These are phyloP conservation scores for Gossypium lobatum DNA, from an alignment of 441 rosid species.

Conservation along the genomic window DNA sequence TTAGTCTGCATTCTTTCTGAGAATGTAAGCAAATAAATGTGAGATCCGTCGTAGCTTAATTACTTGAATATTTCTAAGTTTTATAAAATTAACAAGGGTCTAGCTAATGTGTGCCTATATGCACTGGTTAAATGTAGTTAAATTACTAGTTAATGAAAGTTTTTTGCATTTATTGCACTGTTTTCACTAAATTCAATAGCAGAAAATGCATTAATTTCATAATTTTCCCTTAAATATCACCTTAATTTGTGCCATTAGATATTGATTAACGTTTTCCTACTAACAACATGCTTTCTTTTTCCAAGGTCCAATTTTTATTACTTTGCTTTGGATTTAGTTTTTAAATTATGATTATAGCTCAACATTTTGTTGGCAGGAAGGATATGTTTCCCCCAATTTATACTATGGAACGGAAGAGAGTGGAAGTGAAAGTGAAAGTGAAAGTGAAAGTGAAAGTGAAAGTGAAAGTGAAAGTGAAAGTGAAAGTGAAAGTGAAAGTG, in stretches of 20 bases:
- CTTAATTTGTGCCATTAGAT: not conserved
- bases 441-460: conserved; percentile 84
- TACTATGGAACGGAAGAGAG: conserved; percentile 81
- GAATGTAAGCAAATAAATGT: not conserved
- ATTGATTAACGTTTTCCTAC: not conserved
- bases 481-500: conserved; percentile 74
- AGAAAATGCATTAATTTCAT: not conserved
- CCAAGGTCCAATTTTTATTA: not conserved
- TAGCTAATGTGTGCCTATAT: not conserved
- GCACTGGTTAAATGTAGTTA: not conserved
- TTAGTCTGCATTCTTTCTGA: not conserved
- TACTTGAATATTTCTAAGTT: not conserved
- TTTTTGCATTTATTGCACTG: not conserved
- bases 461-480: conserved; percentile 88
- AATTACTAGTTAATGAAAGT: not conserved
- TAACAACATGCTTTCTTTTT: not conserved
- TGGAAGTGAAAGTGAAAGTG: conserved; percentile 78
- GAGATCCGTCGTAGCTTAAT: not conserved
- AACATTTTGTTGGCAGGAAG: conserved; percentile 57
- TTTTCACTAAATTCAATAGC: not conserved
- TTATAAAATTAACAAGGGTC: not conserved
- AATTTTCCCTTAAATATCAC: not conserved
- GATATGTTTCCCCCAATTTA: conserved; percentile 61
- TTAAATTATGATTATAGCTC: conserved; percentile 21
- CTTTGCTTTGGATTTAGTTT: conserved; percentile 9